phyloP scores from a whole-genome alignment of 371 early-diverging fungal species.

The Mucor mucedo region DNA sequence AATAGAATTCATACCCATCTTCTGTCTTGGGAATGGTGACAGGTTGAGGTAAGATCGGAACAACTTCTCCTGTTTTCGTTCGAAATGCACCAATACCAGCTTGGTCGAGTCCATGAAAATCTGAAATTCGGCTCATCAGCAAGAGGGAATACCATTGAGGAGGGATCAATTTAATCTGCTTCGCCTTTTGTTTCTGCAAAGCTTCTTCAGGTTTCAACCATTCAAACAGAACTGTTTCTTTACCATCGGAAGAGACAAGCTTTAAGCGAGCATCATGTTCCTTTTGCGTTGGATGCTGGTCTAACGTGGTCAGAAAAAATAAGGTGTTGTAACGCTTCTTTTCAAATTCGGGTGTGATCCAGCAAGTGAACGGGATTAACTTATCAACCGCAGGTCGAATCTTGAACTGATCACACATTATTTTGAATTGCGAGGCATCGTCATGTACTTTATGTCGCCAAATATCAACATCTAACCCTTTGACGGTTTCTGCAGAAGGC shows the following conservation, averaged over 20 bases:
- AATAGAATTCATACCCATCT: slow-evolving; percentile 28
- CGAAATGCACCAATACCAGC: slow-evolving; percentile 47
- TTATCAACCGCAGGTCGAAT: slow-evolving; percentile 51
- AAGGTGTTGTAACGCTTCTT: slow-evolving; percentile 75
- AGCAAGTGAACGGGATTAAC: slow-evolving; percentile 69
- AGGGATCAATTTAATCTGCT: slow-evolving; percentile 53
- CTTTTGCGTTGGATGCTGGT: slow-evolving; percentile 23
- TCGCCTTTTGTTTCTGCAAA: slow-evolving; percentile 24
- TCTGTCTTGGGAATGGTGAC: slow-evolving; percentile 23
- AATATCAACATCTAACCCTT: slow-evolving; percentile 30
- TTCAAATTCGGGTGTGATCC: slow-evolving; percentile 79
- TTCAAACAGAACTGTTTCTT: slow-evolving; percentile 64
- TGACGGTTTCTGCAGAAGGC: slow-evolving; percentile 39
- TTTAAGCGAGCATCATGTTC: slow-evolving; percentile 22
- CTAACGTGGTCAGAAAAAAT: slow-evolving; percentile 71
- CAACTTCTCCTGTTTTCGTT: slow-evolving; percentile 19
- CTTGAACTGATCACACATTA: slow-evolving; percentile 51
- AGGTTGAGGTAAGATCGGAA: slow-evolving; percentile 56
- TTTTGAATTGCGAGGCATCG: slow-evolving; percentile 58
- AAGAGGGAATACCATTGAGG: slow-evolving; percentile 72
- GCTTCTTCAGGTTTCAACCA: slow-evolving; percentile 76
- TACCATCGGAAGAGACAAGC: slow-evolving; percentile 57
- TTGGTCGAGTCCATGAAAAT: slow-evolving; percentile 33
- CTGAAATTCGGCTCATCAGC: slow-evolving; percentile 37
- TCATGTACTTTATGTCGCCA: slow-evolving; percentile 64